Percentiles rank a stretch among this genome's conserved stretches.
phyloP scores from a whole-genome alignment of 148 eudicot genomes.

The Chenopodium album region DNA sequence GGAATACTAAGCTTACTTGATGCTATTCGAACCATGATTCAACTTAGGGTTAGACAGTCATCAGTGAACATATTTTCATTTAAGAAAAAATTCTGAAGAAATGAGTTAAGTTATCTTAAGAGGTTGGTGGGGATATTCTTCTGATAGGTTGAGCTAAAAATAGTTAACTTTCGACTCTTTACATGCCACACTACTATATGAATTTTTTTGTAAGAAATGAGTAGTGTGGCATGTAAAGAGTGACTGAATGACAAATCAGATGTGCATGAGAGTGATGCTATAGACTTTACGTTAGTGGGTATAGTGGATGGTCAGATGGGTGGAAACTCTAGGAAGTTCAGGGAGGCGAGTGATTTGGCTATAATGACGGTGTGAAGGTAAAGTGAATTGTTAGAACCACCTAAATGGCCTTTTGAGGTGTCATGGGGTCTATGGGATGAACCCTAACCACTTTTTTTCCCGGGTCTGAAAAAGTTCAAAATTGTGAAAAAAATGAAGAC shows the following conservation, averaged over 20 bases:
- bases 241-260: not conserved
- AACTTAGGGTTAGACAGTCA: not conserved
- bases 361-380: too few species aligned
- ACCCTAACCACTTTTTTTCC: too few species aligned
- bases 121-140: not conserved
- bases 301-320: not conserved
- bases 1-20: not conserved
- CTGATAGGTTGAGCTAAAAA: not conserved
- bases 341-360: too few species aligned
- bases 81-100: not conserved
- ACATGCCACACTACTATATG: not conserved
- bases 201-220: not conserved
- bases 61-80: not conserved
- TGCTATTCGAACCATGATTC: not conserved
- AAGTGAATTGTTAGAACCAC: too few species aligned
- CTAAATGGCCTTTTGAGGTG: too few species aligned
- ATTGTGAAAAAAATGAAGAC: too few species aligned
- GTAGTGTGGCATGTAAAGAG: too few species aligned
- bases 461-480: too few species aligned
- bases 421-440: too few species aligned
- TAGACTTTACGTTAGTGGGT: not conserved
- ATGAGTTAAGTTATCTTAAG: not conserved
- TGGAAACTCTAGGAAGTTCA: not conserved
- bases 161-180: not conserved
- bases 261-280: not conserved